These are phyloP conservation scores for Penicillium mononematosum DNA, from an alignment of 495 filamentous ascomycete species.

Conservation along the genomic window DNA sequence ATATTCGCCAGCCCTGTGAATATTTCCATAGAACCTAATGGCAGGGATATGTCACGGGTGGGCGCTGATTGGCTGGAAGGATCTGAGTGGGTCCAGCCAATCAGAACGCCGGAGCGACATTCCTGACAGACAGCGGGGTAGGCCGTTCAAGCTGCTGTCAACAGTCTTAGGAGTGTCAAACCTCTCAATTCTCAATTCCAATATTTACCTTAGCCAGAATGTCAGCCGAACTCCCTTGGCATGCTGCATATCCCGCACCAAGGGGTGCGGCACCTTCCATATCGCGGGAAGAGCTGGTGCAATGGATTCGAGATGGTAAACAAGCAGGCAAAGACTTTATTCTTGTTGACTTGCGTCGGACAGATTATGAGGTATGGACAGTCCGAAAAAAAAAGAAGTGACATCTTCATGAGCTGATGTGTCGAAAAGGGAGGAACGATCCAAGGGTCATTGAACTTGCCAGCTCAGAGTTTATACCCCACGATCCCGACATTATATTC, in stretches of 20 bases:
- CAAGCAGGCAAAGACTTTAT: constrained; percentile 52
- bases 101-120: not conserved
- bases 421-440: constrained; percentile 63
- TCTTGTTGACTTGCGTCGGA: constrained; percentile 62
- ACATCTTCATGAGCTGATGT: not conserved
- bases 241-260: constrained; percentile 45
- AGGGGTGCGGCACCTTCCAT: constrained; percentile 30
- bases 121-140: not conserved
- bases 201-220: not conserved
- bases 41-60: constrained; percentile 7
- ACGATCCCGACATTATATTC: constrained; percentile 57
- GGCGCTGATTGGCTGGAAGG: constrained; percentile 1
- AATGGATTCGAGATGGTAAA: constrained; percentile 40
- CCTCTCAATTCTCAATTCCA: not conserved
- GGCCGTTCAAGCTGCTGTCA: not conserved
- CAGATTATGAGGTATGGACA: constrained; percentile 56
- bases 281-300: constrained; percentile 37
- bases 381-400: not conserved
- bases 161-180: not conserved
- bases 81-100: not conserved
- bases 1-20: not conserved
- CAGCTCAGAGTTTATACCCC: constrained; percentile 63
- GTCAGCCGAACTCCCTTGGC: constrained; percentile 38
- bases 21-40: not conserved
- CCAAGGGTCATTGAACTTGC: constrained; percentile 65